A percentile compares a stretch with the other conserved stretches of the same genome.
These are phyloP conservation scores for Santalum album DNA, from an alignment of 164 flowering plant genomes.

Conservation along the genomic window DNA sequence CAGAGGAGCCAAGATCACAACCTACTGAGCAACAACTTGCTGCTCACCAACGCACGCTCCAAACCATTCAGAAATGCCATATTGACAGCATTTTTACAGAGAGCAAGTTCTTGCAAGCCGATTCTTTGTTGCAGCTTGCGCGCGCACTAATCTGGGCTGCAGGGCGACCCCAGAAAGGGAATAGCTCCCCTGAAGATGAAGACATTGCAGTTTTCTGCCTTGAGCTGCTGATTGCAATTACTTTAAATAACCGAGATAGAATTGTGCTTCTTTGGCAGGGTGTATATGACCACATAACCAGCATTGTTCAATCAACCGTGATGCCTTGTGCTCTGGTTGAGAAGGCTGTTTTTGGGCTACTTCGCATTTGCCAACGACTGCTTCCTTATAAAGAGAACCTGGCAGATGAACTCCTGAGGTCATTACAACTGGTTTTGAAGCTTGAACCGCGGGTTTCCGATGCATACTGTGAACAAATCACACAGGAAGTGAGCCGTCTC, in stretches of 20 bases:
- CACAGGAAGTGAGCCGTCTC: conserved; percentile 35
- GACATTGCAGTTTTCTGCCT: conserved; percentile 39
- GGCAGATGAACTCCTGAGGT: conserved; percentile 41
- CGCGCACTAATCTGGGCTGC: conserved; percentile 34
- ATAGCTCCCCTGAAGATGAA: conserved; percentile 27
- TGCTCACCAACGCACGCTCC: conserved; percentile 27
- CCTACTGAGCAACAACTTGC: conserved; percentile 41
- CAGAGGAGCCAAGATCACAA: conserved; percentile 37
- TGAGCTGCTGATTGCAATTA: conserved; percentile 35
- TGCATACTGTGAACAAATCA: conserved; percentile 36
- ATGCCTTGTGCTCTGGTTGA: conserved; percentile 37
- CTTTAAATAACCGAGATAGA: conserved; percentile 39
- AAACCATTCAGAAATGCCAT: conserved; percentile 34
- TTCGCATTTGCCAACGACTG: conserved; percentile 38
- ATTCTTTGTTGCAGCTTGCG: conserved; percentile 33
- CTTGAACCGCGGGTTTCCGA: conserved; percentile 48
- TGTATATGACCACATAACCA: conserved; percentile 37
- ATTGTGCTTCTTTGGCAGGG: conserved; percentile 38
- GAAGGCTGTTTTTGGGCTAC: conserved; percentile 43
- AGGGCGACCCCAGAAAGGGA: conserved; percentile 26
- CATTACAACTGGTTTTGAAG: conserved; percentile 36
- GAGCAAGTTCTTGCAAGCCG: conserved; percentile 40
- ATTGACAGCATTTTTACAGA: conserved; percentile 39
- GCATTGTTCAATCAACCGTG: conserved; percentile 34
- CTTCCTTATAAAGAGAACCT: conserved; percentile 40